Base-by-base conservation (phyloP, 129 eudicot genomes). In the Flaveria sonorensis region DNA sequence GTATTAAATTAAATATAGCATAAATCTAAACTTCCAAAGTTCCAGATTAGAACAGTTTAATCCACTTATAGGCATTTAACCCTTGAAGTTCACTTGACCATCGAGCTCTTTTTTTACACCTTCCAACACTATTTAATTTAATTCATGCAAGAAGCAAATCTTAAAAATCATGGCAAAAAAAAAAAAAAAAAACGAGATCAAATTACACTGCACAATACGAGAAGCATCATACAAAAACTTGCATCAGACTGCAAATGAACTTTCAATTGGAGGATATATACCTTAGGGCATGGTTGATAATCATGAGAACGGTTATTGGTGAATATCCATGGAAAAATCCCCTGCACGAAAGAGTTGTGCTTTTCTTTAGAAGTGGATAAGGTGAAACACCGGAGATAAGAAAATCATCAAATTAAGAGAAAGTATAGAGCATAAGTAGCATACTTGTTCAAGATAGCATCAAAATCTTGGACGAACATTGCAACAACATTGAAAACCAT, bases 251-350 rank as follows among this genome's bases (percentile, higher is more conserved):
- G 20, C 30, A 71, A 23, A 24, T 47, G 64, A 76, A 74, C 12
- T 40, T 65, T 67, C 46, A 45, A 46, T 60, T 21, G 26, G 32
- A 42, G 24, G 24, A 16, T 16, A 75, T 43, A 28, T 86, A 93
- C 97, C 97, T 93, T 72, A 93, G 78, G 46, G 97, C 99, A 85
- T 95, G 99, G 87, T 94, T 95, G 82, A 95, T 77, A 72, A 95
- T 95, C 99, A 95, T 95, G 83, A 95, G 90, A 79, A 87, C 87
- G 8, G 99, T 95, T 36, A 95, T 85, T 47, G 84, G 69, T 28
- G 99, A 89, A 83, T 95, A 95, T 77, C 99, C 99, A 78, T 95
- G 96, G 83, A 95, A 95, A 87, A 95, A 95, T 30, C 99, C 99
- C 90, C 99, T 95, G 92, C 62, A 79, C 14, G 32, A 69, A 71